A percentile compares a stretch with the other conserved stretches of the same genome.
phyloP scores from a whole-genome alignment of 768 basidiomycete genomes.

The Tricholomella constricta region DNA sequence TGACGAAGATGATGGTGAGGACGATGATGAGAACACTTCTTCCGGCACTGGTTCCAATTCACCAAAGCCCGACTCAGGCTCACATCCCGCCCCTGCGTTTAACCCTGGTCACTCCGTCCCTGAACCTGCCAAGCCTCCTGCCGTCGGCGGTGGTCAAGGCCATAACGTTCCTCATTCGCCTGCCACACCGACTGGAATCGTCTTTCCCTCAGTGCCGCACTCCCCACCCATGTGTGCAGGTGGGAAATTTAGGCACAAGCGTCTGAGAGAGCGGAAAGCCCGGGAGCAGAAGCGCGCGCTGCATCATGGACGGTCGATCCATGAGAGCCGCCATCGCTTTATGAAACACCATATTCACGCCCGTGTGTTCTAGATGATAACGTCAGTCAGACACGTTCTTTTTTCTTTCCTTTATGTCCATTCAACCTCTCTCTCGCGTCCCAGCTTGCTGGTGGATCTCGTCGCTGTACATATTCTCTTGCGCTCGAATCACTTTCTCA shows the following conservation, averaged over 20 bases:
- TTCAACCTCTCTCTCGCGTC: background rate
- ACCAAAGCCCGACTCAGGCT: background rate
- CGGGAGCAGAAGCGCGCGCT: conserved; percentile 11
- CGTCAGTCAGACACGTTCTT: background rate
- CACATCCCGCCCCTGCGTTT: background rate
- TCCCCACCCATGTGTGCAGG: conserved; percentile 9
- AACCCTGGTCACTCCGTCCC: background rate
- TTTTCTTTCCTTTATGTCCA: background rate
- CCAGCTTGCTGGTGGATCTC: background rate
- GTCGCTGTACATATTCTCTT: background rate
- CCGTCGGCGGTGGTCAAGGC: background rate
- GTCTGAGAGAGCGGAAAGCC: conserved; percentile 10
- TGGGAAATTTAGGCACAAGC: conserved; percentile 20
- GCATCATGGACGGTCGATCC: conserved; percentile 13
- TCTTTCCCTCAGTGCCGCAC: background rate
- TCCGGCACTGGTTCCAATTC: background rate
- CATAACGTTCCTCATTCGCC: background rate
- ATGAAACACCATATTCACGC: conserved; percentile 10
- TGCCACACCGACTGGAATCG: background rate
- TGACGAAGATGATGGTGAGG: too few species aligned
- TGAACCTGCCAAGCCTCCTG: background rate
- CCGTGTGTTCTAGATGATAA: conserved; percentile 7
- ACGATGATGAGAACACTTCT: background rate
- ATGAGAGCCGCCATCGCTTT: conserved; percentile 11
- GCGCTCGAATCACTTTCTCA: background rate